A percentile compares a stretch with the other conserved stretches of the same genome.
Evolutionary conservation across 2,329 filamentous ascomycete genomes (phyloP).

Genomic region (Exophiala phaeomuriformis): DNA sequence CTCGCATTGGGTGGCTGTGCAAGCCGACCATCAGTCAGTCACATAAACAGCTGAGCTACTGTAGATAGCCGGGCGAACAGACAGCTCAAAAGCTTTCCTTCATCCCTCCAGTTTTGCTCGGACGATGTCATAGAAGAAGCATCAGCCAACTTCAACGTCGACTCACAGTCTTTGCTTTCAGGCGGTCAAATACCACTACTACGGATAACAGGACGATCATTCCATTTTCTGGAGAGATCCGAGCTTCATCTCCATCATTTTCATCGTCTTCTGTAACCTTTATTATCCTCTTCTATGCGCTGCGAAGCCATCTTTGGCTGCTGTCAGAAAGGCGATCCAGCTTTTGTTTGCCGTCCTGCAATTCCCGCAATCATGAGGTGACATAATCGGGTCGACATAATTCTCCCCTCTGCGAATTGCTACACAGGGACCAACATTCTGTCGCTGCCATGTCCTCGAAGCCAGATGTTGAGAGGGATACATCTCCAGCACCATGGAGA

Average conservation of each 20-base stretch:
- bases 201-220: background rate
- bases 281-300: background rate
- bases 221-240: no score
- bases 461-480: slow-evolving; percentile 5
- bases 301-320: background rate
- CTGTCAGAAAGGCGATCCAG: background rate
- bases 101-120: background rate
- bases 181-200: background rate
- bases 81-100: no score
- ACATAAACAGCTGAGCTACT: no score
- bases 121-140: background rate
- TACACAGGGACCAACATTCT: background rate
- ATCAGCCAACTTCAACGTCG: background rate
- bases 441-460: slow-evolving; percentile 13
- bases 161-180: background rate
- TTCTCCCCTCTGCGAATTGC: background rate
- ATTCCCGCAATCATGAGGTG: slow-evolving; percentile 12
- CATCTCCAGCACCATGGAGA: slow-evolving; percentile 20
- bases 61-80: no score
- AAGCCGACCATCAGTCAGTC: background rate
- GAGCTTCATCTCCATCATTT: background rate
- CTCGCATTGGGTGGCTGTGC: background rate
- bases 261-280: background rate
- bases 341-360: background rate
- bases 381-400: background rate